Evolutionary conservation across 148 eudicot species (phyloP), one percentile per base, ranked within the genome.

Genomic region (Cornus suecica): DNA sequence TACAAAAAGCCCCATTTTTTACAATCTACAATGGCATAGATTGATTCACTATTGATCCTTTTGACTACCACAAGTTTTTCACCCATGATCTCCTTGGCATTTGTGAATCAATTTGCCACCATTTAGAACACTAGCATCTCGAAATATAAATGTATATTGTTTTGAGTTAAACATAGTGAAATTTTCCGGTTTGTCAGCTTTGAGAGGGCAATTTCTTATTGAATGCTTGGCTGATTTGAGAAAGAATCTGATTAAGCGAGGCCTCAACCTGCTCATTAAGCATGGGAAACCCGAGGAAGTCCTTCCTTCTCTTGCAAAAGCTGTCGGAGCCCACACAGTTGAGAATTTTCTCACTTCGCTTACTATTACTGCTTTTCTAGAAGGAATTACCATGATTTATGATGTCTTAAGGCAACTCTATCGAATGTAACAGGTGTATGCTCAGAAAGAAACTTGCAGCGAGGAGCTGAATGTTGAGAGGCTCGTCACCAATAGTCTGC

Each of bases 401-500:
- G 27, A 23, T 37, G 20, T 71, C 52, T 54, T 77, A 8, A 45
- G 30, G 9, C 27, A 70, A 41, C 10, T 64, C 1, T 37, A n/a
- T 25, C 24, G 65, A 15, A 74, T 68, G 69, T 48, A 74, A 56
- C 75, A 94, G 98, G 92, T 94, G 73, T 92, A 81, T 76, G 95
- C 98, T 32, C 97, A 94, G 65, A 94, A 92, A 77, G 98, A 94
- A 87, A 94, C 95, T 34, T 94, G 98, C 84, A 90, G 97, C 34
- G 98, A 94, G 84, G 98, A 94, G 88, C 68, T 89, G 71, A 66
- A 73, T 29, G 88, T 90, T 68, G 98, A 94, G 83, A 79, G 73
- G 72, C 41, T 58, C 68, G 88, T 92, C 18, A 73, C 70, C 69
- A 86, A 77, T 54, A 64, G 76, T 65, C 76, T 94, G 66, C 76